phyloP scores from a whole-genome alignment of 345 rosid genomes.

The Capsella bursapastoris region DNA sequence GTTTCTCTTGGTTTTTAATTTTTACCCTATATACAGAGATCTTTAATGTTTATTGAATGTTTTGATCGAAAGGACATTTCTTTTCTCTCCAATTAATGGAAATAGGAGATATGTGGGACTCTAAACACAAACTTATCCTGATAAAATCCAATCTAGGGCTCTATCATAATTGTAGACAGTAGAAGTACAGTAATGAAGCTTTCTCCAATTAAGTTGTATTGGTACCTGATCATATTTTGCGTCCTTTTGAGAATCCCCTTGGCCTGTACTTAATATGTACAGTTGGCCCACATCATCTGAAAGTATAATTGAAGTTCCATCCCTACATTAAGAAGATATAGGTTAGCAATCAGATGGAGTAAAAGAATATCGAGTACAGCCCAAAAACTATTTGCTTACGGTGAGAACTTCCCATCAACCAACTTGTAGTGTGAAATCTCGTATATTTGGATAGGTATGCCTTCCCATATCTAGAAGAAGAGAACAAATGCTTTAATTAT shows the following conservation, averaged over 20 bases:
- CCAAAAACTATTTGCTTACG: slow-evolving; percentile 62
- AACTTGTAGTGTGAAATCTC: slow-evolving; percentile 89
- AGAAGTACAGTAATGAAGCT: slow-evolving; percentile 29
- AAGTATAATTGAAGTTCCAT: slow-evolving; percentile 94
- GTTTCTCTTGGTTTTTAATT: neutral
- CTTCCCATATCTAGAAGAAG: slow-evolving; percentile 91
- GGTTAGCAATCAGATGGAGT: slow-evolving; percentile 29
- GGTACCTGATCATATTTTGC: slow-evolving; percentile 97
- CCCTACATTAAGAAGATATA: slow-evolving; percentile 56
- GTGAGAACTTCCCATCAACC: slow-evolving; percentile 99
- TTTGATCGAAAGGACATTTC: slow-evolving; percentile 4
- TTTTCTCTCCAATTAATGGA: slow-evolving; percentile 17
- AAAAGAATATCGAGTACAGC: slow-evolving; percentile 14
- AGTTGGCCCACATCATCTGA: slow-evolving; percentile 99
- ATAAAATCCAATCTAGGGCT: neutral
- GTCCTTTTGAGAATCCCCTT: slow-evolving; percentile 94
- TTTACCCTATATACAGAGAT: neutral
- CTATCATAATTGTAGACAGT: slow-evolving; percentile 1
- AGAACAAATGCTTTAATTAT: slow-evolving; percentile 34
- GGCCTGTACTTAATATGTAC: slow-evolving; percentile 88
- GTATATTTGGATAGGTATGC: slow-evolving; percentile 83
- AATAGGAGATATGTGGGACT: neutral
- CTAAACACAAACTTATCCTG: neutral
- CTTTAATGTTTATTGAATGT: neutral
- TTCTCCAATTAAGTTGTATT: slow-evolving; percentile 15